A percentile compares a stretch with the other conserved stretches of the same genome.
Conservation (phyloP, 176 grass and related monocot species). For the Hyparrhenia diplandra region DNA sequence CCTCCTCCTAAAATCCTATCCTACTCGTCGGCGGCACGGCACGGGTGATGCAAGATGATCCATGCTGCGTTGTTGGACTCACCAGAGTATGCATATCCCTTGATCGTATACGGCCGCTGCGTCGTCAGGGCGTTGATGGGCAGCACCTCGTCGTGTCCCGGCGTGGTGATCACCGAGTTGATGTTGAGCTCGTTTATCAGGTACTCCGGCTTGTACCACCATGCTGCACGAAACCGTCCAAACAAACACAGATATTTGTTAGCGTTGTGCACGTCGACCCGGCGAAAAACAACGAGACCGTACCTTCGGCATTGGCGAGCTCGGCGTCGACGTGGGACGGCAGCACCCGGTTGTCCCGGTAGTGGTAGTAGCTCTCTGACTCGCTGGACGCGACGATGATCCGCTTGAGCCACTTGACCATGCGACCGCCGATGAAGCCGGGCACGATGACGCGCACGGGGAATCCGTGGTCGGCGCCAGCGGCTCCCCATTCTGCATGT, state of each 20-base stretch:
- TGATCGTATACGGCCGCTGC: constrained; percentile 74
- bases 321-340: constrained; percentile 83
- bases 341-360: constrained; percentile 84
- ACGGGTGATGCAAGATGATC: neutral
- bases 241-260: neutral
- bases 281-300: too few relatives aligned
- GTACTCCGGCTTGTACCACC: constrained; percentile 98
- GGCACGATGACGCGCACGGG: constrained; percentile 57
- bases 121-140: constrained; percentile 85
- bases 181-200: constrained; percentile 96
- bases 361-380: constrained; percentile 87
- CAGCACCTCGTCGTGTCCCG: constrained; percentile 88
- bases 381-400: constrained; percentile 67
- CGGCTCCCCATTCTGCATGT: constrained; percentile 39
- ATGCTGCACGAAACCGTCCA: constrained; percentile 39
- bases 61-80: constrained; percentile 17
- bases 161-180: constrained; percentile 94
- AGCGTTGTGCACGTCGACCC: too few relatives aligned
- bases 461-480: constrained; percentile 41
- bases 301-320: constrained; percentile 86
- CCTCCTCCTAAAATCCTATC: too few relatives aligned
- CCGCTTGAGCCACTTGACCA: constrained; percentile 93
- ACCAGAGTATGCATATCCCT: constrained; percentile 96
- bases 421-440: constrained; percentile 77
- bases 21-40: too few relatives aligned